Conservation (phyloP, 495 filamentous ascomycete genomes). For the Podospora bellae-mahoneyi region DNA sequence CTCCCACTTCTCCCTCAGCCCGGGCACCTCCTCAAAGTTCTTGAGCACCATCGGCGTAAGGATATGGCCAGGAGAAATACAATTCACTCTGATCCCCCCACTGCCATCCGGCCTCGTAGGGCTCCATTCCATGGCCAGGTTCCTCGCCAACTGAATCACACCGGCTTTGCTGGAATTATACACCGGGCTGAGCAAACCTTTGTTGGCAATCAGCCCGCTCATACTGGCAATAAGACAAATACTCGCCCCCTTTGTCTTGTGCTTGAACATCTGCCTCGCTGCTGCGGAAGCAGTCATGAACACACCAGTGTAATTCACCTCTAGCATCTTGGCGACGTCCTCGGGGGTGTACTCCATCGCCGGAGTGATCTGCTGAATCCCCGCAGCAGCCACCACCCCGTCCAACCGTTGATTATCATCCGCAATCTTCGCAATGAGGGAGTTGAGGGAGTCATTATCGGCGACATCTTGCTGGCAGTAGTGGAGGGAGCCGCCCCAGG, state of each 20-base stretch:
- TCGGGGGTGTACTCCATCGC: conserved; percentile 66
- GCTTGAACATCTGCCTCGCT: conserved; percentile 72
- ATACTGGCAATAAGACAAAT: conserved; percentile 73
- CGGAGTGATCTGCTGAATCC: conserved; percentile 65
- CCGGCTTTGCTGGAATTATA: conserved; percentile 72
- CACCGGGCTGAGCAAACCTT: conserved; percentile 61
- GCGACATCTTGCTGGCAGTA: conserved; percentile 65
- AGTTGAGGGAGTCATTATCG: conserved; percentile 53
- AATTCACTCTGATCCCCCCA: conserved; percentile 65
- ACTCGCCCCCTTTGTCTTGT: conserved; percentile 62
- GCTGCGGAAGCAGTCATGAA: conserved; percentile 71
- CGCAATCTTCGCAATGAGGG: conserved; percentile 53
- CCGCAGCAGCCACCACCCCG: conserved; percentile 73
- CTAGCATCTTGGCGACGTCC: conserved; percentile 68
- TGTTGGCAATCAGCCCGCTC: conserved; percentile 70
- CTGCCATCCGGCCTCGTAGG: conserved; percentile 36
- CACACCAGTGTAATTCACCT: conserved; percentile 72
- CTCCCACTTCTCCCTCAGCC: conserved; percentile 58
- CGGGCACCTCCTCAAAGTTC: conserved; percentile 64
- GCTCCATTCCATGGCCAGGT: conserved; percentile 71
- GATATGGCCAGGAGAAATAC: conserved; percentile 66
- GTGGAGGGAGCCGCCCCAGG: conserved; percentile 55
- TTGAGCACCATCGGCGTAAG: conserved; percentile 67
- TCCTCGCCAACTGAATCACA: conserved; percentile 61
- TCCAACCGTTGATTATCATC: conserved; percentile 57